These are phyloP conservation scores for Fusarium devonianum DNA, from an alignment of 2,329 filamentous ascomycete species.

Conservation along the genomic window DNA sequence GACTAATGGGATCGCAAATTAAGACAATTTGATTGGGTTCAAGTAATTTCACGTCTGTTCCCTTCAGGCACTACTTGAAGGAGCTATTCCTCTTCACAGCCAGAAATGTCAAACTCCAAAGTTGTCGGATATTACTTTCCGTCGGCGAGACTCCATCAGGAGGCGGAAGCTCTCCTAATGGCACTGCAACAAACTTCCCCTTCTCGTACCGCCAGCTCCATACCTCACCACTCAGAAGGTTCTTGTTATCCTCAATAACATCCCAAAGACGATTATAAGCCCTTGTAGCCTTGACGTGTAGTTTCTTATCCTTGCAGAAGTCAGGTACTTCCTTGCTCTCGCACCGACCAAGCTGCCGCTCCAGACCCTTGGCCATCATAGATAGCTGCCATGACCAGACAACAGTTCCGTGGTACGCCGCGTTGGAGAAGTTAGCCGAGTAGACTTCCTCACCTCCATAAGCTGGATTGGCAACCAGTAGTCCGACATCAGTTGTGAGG, in stretches of 20 bases:
- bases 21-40: no score
- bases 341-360: constrained; percentile 64
- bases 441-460: constrained; percentile 57
- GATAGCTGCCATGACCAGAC: constrained; percentile 71
- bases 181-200: no score
- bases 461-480: constrained; percentile 68
- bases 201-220: constrained; percentile 66
- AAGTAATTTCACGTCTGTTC: no score
- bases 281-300: constrained; percentile 45
- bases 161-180: constrained; percentile 13
- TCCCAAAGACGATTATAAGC: constrained; percentile 69
- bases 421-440: constrained; percentile 61
- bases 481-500: constrained; percentile 61
- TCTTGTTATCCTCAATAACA: constrained; percentile 61
- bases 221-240: constrained; percentile 63
- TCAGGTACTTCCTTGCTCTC: constrained; percentile 43
- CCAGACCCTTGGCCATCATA: constrained; percentile 69
- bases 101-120: constrained; percentile 33
- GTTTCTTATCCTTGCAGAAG: no score
- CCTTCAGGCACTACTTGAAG: no score
- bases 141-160: constrained; percentile 20
- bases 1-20: no score
- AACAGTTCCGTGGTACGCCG: constrained; percentile 67
- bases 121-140: constrained; percentile 30
- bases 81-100: constrained; percentile 27